Evolutionary conservation across 371 early-diverging fungal species (phyloP).

Genomic region (Mucor sp.): DNA sequence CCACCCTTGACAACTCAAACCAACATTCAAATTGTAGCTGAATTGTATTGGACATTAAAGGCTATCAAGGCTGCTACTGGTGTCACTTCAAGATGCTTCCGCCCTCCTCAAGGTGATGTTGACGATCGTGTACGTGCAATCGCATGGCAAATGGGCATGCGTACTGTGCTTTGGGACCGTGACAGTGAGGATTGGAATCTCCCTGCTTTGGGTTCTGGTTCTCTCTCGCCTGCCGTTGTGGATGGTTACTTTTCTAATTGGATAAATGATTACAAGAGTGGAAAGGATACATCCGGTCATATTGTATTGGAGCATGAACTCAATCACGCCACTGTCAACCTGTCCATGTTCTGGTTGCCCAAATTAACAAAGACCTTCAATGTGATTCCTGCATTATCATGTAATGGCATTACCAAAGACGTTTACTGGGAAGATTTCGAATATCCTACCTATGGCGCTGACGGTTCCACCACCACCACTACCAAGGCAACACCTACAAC

Average conservation of each 20-base stretch:
- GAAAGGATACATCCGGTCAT: conserved; percentile 36
- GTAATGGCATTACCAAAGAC: conserved; percentile 44
- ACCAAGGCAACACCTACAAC: background rate
- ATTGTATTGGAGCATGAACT: conserved; percentile 55
- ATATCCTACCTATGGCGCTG: conserved; percentile 27
- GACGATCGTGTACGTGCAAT: conserved; percentile 57
- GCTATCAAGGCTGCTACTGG: conserved; percentile 59
- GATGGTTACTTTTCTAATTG: conserved; percentile 43
- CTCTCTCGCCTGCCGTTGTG: conserved; percentile 25
- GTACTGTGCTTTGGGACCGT: conserved; percentile 47
- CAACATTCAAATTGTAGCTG: conserved; percentile 56
- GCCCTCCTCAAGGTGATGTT: conserved; percentile 57
- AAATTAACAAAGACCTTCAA: conserved; percentile 40
- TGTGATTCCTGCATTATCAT: conserved; percentile 46
- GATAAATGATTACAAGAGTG: conserved; percentile 40
- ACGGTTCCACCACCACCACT: background rate
- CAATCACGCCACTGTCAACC: conserved; percentile 46
- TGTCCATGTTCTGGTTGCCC: conserved; percentile 53
- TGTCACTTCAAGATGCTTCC: conserved; percentile 54
- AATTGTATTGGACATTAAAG: conserved; percentile 52
- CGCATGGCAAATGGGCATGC: conserved; percentile 52
- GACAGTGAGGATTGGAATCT: conserved; percentile 34
- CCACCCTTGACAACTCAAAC: conserved; percentile 52
- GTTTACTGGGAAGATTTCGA: conserved; percentile 51
- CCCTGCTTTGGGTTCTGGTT: conserved; percentile 25